Evolutionary conservation across 495 filamentous ascomycete species (phyloP), one percentile per base, ranked within the genome.

Genomic region (Penicillium pancosmium): DNA sequence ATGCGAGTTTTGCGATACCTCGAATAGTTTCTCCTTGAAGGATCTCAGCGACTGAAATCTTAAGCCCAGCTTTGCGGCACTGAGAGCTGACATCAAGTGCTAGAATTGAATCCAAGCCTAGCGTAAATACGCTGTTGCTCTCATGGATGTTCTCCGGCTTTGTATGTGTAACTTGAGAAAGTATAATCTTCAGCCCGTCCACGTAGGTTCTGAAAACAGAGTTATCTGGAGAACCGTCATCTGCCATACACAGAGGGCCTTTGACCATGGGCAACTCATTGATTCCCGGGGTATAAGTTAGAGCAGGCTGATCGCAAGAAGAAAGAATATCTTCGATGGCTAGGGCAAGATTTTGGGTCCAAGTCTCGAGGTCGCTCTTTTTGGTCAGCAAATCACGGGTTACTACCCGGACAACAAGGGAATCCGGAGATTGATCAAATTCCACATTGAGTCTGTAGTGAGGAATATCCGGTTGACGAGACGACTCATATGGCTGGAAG

Each of bases 391-490:
- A 44, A 18, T 44, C 41, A 19, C 46, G 52, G 18, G 46, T 44
- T 19, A 53, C 41, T 12, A 46, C 47, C 8, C 59, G 44, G 18
- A 61, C 46, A 6, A 56, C n/a, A 23, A 61, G 53, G 23, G 68
- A 64, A 54, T 79, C 70, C 12, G 55, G 41, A 1, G 41, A 64
- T 46, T 88, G 70, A 16, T 84, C 82, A 7, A 84, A 79, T 55
- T 93, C 90, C 56, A 92, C 71, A 0, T 90, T 86, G 10, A 91
- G 66, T 2, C 86, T 81, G 63, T 91, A 92, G 62, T 80, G 54
- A 21, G 83, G 52, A 13, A 21, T 36, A 34, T 57, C 49, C 59
- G 33, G 16, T 63, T 16, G 16, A 6, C 16, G 41, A 44, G 41
- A 16, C 0, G 15, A 16, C 16, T 44, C 41, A 19, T 44, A 44